Base-by-base conservation (phyloP, 768 basidiomycete species). In the Tubosaeta sp. region DNA sequence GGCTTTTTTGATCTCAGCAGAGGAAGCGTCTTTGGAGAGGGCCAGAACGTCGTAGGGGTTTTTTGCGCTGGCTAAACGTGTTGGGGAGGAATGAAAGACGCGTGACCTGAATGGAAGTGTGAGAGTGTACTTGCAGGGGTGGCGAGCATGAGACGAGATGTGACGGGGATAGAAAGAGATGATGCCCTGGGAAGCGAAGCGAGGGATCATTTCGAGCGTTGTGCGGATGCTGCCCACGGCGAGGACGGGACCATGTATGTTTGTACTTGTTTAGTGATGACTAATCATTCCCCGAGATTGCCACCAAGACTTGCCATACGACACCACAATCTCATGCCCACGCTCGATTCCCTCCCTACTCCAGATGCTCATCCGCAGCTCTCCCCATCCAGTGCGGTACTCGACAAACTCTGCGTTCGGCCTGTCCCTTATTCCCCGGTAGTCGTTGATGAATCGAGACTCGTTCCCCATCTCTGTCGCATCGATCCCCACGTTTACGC, bases 21-120 rank as follows among this genome's bases (percentile, higher is more conserved):
- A 68, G 19, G 83, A 77, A 43, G 95, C 89, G 69, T 93, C 91
- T 60, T 83, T 84, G 61, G 78, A 79, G 8, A 98, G 86, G 25
- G 97, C 95, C 10, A 99, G 72, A n/a, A 91, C 86, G 29, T 86
- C 71, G 70, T 99, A 99, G 2, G 97, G 97, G 67, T 91, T 86
- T 70, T 89, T 95, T 16, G 79, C 66, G 8, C 81, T 78, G 26
- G 75, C 74, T 50, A 72, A 69, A 41, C 67, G 63, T 19, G 79
- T 71, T 22, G 75, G 62, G 25, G 91, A 84, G 7, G 85, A 75
- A 72, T 95, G 93, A 63, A 97, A 80, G 13, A 74, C 60, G 59
- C 91, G 88, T 10, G 3, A 4, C 5, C 22, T 19, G 39, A 25
- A 12, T 13, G 39, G 11, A 11, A 41, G 39, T 11, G 22, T 12